Conservation (phyloP, 2,329 filamentous ascomycete species). For the Fusarium robinianum region DNA sequence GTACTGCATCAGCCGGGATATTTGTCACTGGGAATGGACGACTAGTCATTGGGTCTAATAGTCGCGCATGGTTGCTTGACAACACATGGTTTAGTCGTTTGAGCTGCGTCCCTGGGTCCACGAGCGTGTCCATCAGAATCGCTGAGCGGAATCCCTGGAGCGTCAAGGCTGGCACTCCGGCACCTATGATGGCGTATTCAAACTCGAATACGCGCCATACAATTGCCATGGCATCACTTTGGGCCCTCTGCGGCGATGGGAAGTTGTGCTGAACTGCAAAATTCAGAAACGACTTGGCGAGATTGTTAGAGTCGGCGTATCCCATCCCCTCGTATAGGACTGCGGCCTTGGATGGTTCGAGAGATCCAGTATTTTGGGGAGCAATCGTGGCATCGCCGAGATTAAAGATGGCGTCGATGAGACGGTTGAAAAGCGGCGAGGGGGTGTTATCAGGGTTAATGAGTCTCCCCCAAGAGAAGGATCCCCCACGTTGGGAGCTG, state of each 20-base stretch:
- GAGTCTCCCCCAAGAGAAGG: neutral
- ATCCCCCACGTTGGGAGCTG: too few relatives aligned
- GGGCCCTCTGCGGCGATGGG: neutral
- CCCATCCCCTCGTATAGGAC: neutral
- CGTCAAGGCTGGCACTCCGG: neutral
- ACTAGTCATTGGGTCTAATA: neutral
- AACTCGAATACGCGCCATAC: neutral
- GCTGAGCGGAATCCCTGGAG: neutral
- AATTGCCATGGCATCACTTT: neutral
- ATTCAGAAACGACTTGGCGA: neutral
- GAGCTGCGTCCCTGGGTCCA: neutral
- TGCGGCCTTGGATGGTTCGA: neutral
- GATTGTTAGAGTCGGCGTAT: neutral
- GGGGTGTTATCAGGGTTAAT: neutral
- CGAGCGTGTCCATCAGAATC: neutral
- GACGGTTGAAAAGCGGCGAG: neutral
- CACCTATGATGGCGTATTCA: neutral
- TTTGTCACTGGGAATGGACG: neutral
- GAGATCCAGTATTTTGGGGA: neutral
- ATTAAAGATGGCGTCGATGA: neutral
- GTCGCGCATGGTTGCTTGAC: neutral
- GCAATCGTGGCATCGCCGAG: neutral
- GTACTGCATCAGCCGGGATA: neutral
- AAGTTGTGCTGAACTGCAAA: neutral
- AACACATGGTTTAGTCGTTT: neutral